Percentiles rank a stretch among this genome's conserved stretches.
These are phyloP conservation scores for Phyllostachys edulis DNA, from an alignment of 176 grass and related monocot species.

Conservation along the genomic window DNA sequence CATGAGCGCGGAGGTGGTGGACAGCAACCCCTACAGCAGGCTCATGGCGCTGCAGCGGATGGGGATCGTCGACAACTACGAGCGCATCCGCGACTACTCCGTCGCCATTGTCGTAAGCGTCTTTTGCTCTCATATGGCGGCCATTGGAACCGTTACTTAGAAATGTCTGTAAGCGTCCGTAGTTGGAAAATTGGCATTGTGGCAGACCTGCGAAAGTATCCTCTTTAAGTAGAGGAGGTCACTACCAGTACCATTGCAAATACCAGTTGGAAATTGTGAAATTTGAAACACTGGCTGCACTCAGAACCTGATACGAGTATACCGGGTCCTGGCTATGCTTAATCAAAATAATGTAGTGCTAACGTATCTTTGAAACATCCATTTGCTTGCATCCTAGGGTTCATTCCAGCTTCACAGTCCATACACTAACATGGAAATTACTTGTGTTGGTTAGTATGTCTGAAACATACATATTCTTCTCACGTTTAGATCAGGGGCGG, in stretches of 20 bases:
- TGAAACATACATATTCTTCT: not conserved
- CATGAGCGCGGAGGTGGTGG: conserved; percentile 92
- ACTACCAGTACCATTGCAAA: not conserved
- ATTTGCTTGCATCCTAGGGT: not conserved
- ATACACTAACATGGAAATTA: not conserved
- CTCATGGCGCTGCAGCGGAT: conserved; percentile 96
- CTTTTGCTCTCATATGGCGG: not conserved
- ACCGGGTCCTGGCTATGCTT: not conserved
- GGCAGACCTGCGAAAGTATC: not conserved
- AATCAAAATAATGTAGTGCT: not conserved
- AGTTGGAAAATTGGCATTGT: not conserved
- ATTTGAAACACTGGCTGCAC: not conserved
- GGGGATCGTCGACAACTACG: conserved; percentile 90
- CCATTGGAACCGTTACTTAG: not conserved
- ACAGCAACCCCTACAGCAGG: conserved; percentile 88
- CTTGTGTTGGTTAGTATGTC: not conserved
- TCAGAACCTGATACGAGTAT: not conserved
- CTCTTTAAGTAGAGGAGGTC: not conserved
- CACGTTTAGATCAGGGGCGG: no score
- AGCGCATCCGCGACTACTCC: conserved; percentile 78
- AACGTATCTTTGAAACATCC: not conserved
- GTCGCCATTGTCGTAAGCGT: conserved; percentile 78
- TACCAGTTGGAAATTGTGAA: not conserved
- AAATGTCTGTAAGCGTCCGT: not conserved
- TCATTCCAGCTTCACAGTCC: not conserved